Percentiles rank a stretch among this genome's conserved stretches.
These are phyloP conservation scores for Fusarium nanum DNA, from an alignment of 2,329 filamentous ascomycete genomes.

Conservation along the genomic window DNA sequence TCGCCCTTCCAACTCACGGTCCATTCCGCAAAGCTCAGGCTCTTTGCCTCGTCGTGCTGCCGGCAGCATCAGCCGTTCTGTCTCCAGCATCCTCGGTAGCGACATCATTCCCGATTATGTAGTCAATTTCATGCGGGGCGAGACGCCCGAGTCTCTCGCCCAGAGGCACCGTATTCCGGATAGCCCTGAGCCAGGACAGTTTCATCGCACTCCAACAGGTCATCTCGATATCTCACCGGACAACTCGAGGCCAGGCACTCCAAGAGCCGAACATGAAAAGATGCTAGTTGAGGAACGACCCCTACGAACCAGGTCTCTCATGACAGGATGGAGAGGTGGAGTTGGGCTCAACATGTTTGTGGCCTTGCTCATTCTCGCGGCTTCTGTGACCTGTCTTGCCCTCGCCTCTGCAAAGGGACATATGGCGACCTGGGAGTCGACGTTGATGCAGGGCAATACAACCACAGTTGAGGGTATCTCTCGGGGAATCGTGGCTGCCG, in stretches of 20 bases:
- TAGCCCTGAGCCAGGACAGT: constrained; percentile 44
- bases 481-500: constrained; percentile 57
- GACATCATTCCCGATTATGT: constrained; percentile 67
- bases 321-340: constrained; percentile 62
- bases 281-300: constrained; percentile 40
- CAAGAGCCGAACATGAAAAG: constrained; percentile 44
- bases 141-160: constrained; percentile 65
- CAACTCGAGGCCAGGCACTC: constrained; percentile 39
- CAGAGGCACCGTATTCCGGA: constrained; percentile 52
- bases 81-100: constrained; percentile 52
- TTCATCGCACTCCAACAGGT: constrained; percentile 37
- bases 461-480: constrained; percentile 51
- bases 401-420: constrained; percentile 52
- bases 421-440: constrained; percentile 51
- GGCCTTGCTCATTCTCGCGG: constrained; percentile 53
- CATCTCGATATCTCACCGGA: constrained; percentile 32
- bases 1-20: constrained; percentile 36
- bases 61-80: constrained; percentile 46
- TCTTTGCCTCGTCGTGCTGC: constrained; percentile 43
- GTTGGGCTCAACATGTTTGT: constrained; percentile 58
- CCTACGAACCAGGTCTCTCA: constrained; percentile 43
- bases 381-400: constrained; percentile 55
- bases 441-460: constrained; percentile 56
- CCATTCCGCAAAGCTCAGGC: constrained; percentile 39
- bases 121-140: constrained; percentile 65